phyloP scores from a whole-genome alignment of 257 asterid genomes.

The Craterostigma plantagineum region DNA sequence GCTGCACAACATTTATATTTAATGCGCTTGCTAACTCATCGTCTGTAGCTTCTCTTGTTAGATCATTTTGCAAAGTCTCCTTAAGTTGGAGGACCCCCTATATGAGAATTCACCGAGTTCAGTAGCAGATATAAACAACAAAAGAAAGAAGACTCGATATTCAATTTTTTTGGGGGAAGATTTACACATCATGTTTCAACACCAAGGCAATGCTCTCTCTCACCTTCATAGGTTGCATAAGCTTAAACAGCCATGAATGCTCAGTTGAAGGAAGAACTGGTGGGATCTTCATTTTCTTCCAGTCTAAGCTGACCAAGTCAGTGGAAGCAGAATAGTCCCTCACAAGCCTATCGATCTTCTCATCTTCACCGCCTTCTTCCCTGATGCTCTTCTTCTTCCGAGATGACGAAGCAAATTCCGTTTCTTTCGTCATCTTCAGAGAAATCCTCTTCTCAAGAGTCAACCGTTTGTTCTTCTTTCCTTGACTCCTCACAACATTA shows the following conservation, averaged over 20 bases:
- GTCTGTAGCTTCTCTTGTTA: slow-evolving; percentile 52
- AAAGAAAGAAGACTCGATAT: no score
- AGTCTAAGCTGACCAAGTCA: slow-evolving; percentile 34
- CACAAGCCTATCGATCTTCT: slow-evolving; percentile 31
- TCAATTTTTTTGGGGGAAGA: no score
- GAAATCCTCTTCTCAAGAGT: slow-evolving; percentile 52
- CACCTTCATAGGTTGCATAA: slow-evolving; percentile 71
- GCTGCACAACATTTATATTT: slow-evolving; percentile 21
- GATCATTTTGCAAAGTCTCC: slow-evolving; percentile 37
- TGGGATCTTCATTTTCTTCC: slow-evolving; percentile 74
- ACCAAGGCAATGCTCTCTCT: slow-evolving; percentile 2
- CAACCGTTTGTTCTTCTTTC: slow-evolving; percentile 28
- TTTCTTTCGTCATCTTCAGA: slow-evolving; percentile 20
- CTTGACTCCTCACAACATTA: slow-evolving; percentile 21
- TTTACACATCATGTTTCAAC: neutral
- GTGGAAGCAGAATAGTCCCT: slow-evolving; percentile 45
- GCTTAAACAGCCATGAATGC: slow-evolving; percentile 55
- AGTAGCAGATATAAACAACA: slow-evolving; percentile 3
- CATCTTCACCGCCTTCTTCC: slow-evolving; percentile 17
- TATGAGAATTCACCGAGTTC: slow-evolving; percentile 5
- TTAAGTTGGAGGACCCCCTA: slow-evolving; percentile 57
- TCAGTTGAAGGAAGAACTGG: slow-evolving; percentile 57
- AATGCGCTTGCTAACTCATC: slow-evolving; percentile 47
- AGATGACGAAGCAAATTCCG: slow-evolving; percentile 13
- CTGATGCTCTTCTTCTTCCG: slow-evolving; percentile 8